Base-by-base conservation (phyloP, 306 rosid species). In the Vachellia collinsii region DNA sequence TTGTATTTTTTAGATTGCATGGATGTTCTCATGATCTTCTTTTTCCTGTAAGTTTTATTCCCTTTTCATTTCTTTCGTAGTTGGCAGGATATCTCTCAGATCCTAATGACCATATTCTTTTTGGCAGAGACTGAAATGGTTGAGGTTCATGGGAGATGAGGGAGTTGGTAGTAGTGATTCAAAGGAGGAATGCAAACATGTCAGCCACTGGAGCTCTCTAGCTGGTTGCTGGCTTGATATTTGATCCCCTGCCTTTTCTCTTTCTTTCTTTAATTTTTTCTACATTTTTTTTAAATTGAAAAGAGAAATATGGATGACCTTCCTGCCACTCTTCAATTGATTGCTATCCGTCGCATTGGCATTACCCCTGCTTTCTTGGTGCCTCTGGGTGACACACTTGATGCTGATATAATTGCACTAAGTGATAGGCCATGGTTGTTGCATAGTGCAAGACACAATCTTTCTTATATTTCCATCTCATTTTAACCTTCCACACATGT, bases 1-100 rank as follows among this genome's bases (percentile, higher is more conserved):
- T n/a, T n/a, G n/a, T n/a, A n/a, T n/a, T n/a, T n/a, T n/a, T n/a
- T n/a, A 89, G 97, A 87, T 89, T 93, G 75, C 99, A 95, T 85
- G 99, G 99, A 72, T 95, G 99, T 72, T 95, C 98, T 3, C 99
- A 95, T 83, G 99, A 95, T 90, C 99, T 95, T 87, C 93, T 95
- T 79, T 93, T 90, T 74, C 97, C 99, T 74, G 99, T 95, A 87
- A 90, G 97, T 81, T 66, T 46, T 83, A 38, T 44, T 74, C 77
- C 16, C 50, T 48, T 74, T 46, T 53, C 58, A 48, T 77, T 79
- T 79, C 43, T 47, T 11, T 19, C 58, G 79, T 42, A 38, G 66
- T 72, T 58, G 70, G 76, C 20, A 58, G 71, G 70, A 59, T 79
- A 66, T 70, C 12, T 74, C 39, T 48, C 77, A 25, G 7, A 13